Base-by-base conservation (phyloP, 1,284 basidiomycete genomes). In the Xerocomus cyaneibrunnescens region DNA sequence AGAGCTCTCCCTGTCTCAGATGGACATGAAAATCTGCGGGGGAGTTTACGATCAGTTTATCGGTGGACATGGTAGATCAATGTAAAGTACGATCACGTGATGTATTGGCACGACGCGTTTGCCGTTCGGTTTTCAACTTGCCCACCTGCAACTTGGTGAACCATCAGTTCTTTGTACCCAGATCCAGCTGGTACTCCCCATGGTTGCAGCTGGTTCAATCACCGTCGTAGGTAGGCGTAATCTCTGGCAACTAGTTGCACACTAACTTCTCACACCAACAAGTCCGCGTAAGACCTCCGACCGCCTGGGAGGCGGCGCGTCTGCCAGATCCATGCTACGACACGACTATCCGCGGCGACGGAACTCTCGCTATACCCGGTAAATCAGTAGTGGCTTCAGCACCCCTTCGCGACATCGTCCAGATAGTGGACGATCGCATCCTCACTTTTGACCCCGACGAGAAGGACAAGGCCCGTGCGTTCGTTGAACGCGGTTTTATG, bases 11-110 rank as follows among this genome's bases (percentile, higher is more conserved):
- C 69, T 98, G 94, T 39, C 97, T 85, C 31, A 99, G 84, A 69
- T 99, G 97, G 56, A 98, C 95, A 75, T 99, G 95, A 68, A 95
- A 97, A 75, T 97, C 94, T 40, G 93, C 92, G 17, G 94, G 94
- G 0, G 89, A 83, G 7, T 78, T 69, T 40, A 94, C 69, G 46
- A 52, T 56, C 55, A 41, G 74, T 66, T 50, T 42, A 43, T 60
- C 51, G 27, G 46, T 42, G 25, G 51, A 49, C 67, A 69, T 67
- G 46, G 45, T 34, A 13, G 49, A 47, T 50, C 31, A 41, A 27
- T 54, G 31, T 40, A 51, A 44, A 66, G 65, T 41, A 52, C 66
- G 66, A 40, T 64, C 65, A 66, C 65, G 65, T 66, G 65, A 60
- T 39, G 36, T 9, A n/a, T 5, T 23, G 3, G 45, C 35, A n/a